Conservation (phyloP, 495 filamentous ascomycete species). For the Venustampulla echinocandica region DNA sequence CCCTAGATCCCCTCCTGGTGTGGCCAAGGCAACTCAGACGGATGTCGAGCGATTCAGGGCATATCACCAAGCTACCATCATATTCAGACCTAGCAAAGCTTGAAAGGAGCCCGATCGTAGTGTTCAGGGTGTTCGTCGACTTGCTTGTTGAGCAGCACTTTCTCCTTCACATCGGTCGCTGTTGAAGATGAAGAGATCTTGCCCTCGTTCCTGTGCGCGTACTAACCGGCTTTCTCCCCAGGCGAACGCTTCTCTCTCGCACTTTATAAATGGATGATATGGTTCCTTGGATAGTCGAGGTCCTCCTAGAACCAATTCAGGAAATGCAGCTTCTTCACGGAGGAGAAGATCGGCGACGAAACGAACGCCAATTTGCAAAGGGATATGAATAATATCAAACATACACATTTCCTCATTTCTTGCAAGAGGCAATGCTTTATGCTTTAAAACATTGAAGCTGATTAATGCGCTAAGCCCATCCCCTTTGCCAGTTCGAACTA, state of each 20-base stretch:
- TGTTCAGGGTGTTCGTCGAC: constrained; percentile 1
- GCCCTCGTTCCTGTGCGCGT: constrained; percentile 12
- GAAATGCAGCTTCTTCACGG: constrained; percentile 17
- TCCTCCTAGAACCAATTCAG: constrained; percentile 11
- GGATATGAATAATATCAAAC: constrained; percentile 14
- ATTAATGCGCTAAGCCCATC: constrained; percentile 23
- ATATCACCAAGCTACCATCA: constrained; percentile 4
- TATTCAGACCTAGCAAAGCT: constrained; percentile 10
- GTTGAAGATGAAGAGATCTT: constrained; percentile 14
- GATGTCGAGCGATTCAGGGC: no score
- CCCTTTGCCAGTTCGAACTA: constrained; percentile 22
- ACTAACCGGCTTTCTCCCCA: constrained; percentile 14
- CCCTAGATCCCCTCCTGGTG: no score
- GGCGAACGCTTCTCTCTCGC: constrained; percentile 14
- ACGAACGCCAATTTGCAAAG: constrained; percentile 12
- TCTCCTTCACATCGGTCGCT: constrained; percentile 14
- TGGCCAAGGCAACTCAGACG: no score
- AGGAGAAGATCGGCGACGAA: constrained; percentile 16
- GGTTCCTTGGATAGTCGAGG: constrained; percentile 15
- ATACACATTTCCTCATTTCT: constrained; percentile 13
- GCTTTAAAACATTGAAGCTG: constrained; percentile 22
- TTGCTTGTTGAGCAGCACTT: constrained; percentile 11
- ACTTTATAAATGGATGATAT: constrained; percentile 16
- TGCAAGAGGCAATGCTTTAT: constrained; percentile 16
- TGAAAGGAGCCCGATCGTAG: constrained; percentile 8